Base-by-base conservation (phyloP, 345 rosid species). In the Nephelium lappaceum region DNA sequence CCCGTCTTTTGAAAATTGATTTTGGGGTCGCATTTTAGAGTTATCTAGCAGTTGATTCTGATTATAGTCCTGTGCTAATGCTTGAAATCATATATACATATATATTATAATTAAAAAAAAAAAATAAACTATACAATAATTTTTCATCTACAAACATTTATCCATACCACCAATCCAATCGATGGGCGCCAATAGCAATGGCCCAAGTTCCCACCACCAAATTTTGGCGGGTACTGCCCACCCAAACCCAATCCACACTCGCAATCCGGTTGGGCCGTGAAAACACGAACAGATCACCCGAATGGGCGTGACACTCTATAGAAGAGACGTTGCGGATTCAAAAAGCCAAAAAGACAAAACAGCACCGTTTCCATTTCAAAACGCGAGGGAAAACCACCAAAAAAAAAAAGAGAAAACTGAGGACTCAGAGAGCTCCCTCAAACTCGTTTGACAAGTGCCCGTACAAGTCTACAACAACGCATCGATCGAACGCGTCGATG, bases 251-350 rank as follows among this genome's bases (percentile, higher is more conserved):
- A 19, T 1, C 14, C 1, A 21, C 60, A 73, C 69, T 55, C 75
- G 23, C 58, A 47, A 68, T 69, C 72, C 58, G 4, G 49, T 77
- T 64, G 74, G 51, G 15, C 21, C 77, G 83, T 80, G 77, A 11
- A 67, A 23, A 31, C 76, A 80, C 77, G 77, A 18, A n/a, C 43
- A 45, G 66, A 18, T 53, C 0, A 65, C 69, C 71, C 80, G 72
- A 43, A 27, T 72, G 70, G 81, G 87, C 87, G 83, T 63, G 69
- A 85, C 81, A 72, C 24, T 74, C 85, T 61, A 77, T 69, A 74
- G 38, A 27, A 6, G 1, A 31, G 79, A n/a, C 72, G 57, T 39
- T 73, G 8, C 67, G 21, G 27, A 12, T 53, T n/a, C 1, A 36
- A 57, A 75, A 19, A 19, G 15, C 11, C 9, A 45, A 25, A 47